Base-by-base conservation (phyloP, 1,139 yeast species). In the Nematodospora anomalae region DNA sequence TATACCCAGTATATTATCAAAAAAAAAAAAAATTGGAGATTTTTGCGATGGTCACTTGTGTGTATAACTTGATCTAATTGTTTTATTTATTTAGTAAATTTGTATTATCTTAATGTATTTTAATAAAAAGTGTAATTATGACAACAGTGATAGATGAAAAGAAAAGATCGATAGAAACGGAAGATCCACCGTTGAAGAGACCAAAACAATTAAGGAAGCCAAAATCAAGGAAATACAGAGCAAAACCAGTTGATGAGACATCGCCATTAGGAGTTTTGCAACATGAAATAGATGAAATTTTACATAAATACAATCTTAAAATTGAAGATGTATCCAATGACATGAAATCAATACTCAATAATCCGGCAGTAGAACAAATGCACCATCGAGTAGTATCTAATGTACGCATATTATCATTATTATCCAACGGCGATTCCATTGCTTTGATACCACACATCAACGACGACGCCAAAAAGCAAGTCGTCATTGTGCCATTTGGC, bases 391-490 rank as follows among this genome's bases (percentile, higher is more conserved):
- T 60, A 4, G 81, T 79, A 1, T 58, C 65, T 1, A 64, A 78
- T 42, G 89, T 85, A n/a, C 58, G 72, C 42, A 69, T 92, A 24
- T 50, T 72, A 23, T 67, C 67, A 33, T 62, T 84, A 22, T 69
- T 87, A 8, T 83, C 96, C 2, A 84, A 80, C 45, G 97, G 97
- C 38, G 92, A 84, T 48, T 90, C 92, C 2, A 50, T 85, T 23
- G 88, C 82, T 0, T 44, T 84, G 5, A 70, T 83, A 23, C 61
- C 69, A 6, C 80, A 80, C 51, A 89, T 89, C 1, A 69, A 65
- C 4, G 70, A 65, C 4, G 67, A 62, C 33, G 43, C 51, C 2
- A 58, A 53, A n/a, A 56, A 53, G 34, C 81, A 76, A 51, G 55
- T 76, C 15, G 76, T 66, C 3, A 64, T 87, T 9, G 78, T 92